phyloP scores from a whole-genome alignment of 352 stramenopile species.

The Globisporangium yorkense region DNA sequence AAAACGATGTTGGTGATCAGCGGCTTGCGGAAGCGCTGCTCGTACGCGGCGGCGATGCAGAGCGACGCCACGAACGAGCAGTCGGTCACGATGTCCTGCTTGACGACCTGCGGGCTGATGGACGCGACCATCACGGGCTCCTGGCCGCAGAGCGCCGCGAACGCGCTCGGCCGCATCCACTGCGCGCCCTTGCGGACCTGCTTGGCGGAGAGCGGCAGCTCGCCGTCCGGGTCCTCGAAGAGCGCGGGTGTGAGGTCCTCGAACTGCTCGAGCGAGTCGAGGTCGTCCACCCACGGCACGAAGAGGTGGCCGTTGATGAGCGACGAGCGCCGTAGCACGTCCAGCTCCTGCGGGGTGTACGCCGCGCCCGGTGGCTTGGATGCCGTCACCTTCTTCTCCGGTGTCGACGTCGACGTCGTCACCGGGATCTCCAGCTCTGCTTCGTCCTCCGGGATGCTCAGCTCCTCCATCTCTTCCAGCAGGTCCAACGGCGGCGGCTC shows the following conservation, averaged over 20 bases:
- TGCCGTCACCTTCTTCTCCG: background rate
- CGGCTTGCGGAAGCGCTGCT: slow-evolving; percentile 86
- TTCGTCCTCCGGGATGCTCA: background rate
- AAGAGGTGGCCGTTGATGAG: slow-evolving; percentile 83
- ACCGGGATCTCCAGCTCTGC: too few species aligned
- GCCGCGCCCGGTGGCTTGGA: slow-evolving; percentile 7
- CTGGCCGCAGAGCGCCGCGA: slow-evolving; percentile 33
- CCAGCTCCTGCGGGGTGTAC: slow-evolving; percentile 62
- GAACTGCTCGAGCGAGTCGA: slow-evolving; percentile 59
- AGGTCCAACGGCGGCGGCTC: slow-evolving; percentile 16
- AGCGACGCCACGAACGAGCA: slow-evolving; percentile 93
- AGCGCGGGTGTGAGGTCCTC: slow-evolving; percentile 20
- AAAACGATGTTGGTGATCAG: slow-evolving; percentile 96
- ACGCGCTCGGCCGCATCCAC: slow-evolving; percentile 72
- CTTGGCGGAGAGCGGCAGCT: slow-evolving; percentile 60
- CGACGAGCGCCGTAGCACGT: slow-evolving; percentile 76
- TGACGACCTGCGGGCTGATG: slow-evolving; percentile 72
- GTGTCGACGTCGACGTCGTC: slow-evolving; percentile 1
- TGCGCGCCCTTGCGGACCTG: slow-evolving; percentile 49
- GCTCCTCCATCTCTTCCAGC: slow-evolving; percentile 1
- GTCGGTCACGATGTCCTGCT: slow-evolving; percentile 89
- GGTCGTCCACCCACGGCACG: slow-evolving; percentile 70
- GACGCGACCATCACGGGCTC: slow-evolving; percentile 64
- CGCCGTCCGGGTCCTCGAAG: slow-evolving; percentile 70
- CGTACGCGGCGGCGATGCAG: slow-evolving; percentile 89